Percentiles rank a stretch among this genome's conserved stretches.
Evolutionary conservation across 2,329 filamentous ascomycete genomes (phyloP).

Genomic region (Xylaria multiplex): DNA sequence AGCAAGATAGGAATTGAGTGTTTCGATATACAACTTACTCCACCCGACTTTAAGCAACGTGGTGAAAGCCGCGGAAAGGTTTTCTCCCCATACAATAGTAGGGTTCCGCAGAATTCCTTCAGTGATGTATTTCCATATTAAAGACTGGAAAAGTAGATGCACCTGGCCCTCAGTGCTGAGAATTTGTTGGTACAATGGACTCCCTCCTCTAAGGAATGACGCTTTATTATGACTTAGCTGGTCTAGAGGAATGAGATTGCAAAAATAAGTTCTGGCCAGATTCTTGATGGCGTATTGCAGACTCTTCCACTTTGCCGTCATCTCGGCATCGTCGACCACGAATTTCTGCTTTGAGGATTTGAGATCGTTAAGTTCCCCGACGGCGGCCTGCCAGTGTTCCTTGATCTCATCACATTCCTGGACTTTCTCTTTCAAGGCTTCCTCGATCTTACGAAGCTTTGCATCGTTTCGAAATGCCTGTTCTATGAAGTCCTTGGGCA

Average conservation of each 20-base stretch:
- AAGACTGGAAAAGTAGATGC: slow-evolving; percentile 19
- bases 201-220: background rate
- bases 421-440: slow-evolving; percentile 2
- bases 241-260: background rate
- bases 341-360: slow-evolving; percentile 20
- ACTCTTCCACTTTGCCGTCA: slow-evolving; percentile 15
- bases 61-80: background rate
- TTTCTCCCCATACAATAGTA: slow-evolving; percentile 4
- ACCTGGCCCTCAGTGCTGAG: background rate
- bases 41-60: background rate
- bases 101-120: background rate
- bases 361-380: slow-evolving; percentile 21
- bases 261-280: slow-evolving; percentile 11
- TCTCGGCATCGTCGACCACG: slow-evolving; percentile 25
- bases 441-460: background rate
- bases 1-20: background rate
- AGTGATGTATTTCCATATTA: slow-evolving; percentile 5
- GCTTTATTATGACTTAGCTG: background rate
- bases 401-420: slow-evolving; percentile 18
- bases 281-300: slow-evolving; percentile 27
- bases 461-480: background rate
- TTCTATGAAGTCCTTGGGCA: background rate
- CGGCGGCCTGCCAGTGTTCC: slow-evolving; percentile 14
- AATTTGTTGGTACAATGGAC: slow-evolving; percentile 2
- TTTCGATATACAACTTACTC: background rate